phyloP scores from a whole-genome alignment of 805 yeast genomes.

The Sugiyamaella americana region DNA sequence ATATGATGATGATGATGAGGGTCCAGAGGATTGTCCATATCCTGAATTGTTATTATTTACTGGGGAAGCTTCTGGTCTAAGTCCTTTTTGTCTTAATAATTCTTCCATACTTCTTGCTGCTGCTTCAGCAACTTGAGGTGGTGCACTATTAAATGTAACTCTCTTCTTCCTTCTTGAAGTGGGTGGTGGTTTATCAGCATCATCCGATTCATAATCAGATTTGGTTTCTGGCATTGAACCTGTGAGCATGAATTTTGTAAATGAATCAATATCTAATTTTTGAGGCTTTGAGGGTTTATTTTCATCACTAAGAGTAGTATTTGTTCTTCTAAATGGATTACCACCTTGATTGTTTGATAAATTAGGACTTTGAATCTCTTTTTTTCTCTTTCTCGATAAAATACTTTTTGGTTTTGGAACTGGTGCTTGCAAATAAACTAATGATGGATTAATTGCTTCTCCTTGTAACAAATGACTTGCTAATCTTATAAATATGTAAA shows the following conservation, averaged over 20 bases:
- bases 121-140: conserved; percentile 37
- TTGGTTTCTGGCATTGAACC: conserved; percentile 54
- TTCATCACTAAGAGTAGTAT: background rate
- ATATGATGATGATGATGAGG: background rate
- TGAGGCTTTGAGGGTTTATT: conserved; percentile 9
- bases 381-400: conserved; percentile 48
- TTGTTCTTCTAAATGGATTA: conserved; percentile 22
- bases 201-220: conserved; percentile 8
- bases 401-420: conserved; percentile 80
- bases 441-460: conserved; percentile 41
- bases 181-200: conserved; percentile 5
- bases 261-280: conserved; percentile 75
- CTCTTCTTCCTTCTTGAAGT: conserved; percentile 26
- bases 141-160: conserved; percentile 32
- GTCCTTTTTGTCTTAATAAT: conserved; percentile 29
- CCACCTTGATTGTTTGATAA: conserved; percentile 1
- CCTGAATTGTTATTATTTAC: background rate
- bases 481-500: conserved; percentile 78
- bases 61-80: conserved; percentile 1
- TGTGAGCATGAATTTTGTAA: conserved; percentile 75
- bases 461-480: conserved; percentile 61
- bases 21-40: background rate
- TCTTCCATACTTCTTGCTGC: conserved; percentile 36
- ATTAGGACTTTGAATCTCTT: conserved; percentile 6
- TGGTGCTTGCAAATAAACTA: conserved; percentile 44